Base-by-base conservation (phyloP, 192 early-diverging fungal genomes). In the Coemansia biformis region DNA sequence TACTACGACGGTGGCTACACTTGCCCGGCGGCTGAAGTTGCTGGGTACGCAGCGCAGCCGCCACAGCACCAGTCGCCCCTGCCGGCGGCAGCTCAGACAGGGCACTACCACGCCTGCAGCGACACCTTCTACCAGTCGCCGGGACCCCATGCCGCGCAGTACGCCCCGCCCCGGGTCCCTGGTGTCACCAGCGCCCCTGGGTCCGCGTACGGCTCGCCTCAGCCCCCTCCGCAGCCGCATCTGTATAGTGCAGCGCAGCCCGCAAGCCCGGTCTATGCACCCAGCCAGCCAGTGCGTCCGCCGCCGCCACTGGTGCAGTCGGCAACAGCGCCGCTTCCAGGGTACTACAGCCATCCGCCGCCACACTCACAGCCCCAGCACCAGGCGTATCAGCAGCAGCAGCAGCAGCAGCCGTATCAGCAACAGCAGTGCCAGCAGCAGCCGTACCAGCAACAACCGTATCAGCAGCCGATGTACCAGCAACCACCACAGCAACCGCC, bases 51-150 rank as follows among this genome's bases (percentile, higher is more conserved):
- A 32, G 32, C 44, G 3, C 13, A 16, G 16, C 37, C 37, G 14
- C 37, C 37, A 23, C 38, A 40, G n/a, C n/a, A n/a, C n/a, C n/a
- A n/a, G n/a, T n/a, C n/a, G n/a, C n/a, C n/a, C n/a, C n/a, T n/a
- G 37, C 16, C 37, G 21, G 37, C 37, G 17, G 19, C 38, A 40
- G 13, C 5, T 1, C 14, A 15, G 31, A 47, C 43, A 9, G 32
- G 33, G 9, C 43, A 49, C 47, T 50, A 58, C 17, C 39, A 44
- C 48, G 38, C 15, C 46, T 46, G 40, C 45, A 37, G 18, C 46
- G 8, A 21, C 28, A 30, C 21, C 24, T 21, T 14, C 42, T 40
- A 18, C 19, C 36, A 32, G 24, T 6, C 3, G 3, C 3, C 24
- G 6, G 24, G 6, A 6, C 24, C 24, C 3, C 24, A 2, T 6